Percentiles rank a stretch among this genome's conserved stretches.
phyloP scores from a whole-genome alignment of 108 stramenopile genomes.

The Cyclotella baltica region DNA sequence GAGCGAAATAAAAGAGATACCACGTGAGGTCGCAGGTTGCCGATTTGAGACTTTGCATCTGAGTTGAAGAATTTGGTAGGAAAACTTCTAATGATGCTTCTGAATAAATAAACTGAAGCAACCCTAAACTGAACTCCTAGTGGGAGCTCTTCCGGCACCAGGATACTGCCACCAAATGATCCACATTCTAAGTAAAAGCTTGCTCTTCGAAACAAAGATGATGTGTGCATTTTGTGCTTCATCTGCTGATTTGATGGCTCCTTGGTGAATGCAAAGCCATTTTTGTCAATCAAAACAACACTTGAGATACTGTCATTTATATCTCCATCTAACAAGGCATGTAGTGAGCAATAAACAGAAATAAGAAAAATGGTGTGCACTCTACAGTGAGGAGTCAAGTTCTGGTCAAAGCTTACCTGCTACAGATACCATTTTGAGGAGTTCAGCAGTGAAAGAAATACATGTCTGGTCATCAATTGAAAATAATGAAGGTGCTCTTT shows the following conservation, averaged over 20 bases:
- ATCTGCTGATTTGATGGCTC: constrained; percentile 28
- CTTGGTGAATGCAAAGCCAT: constrained; percentile 67
- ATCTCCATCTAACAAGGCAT: constrained; percentile 67
- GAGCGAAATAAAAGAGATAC: constrained; percentile 84
- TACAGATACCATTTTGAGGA: constrained; percentile 85
- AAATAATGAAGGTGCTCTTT: constrained; percentile 63
- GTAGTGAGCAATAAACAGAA: neutral
- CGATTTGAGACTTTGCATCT: constrained; percentile 58
- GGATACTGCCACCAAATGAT: constrained; percentile 34
- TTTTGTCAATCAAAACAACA: constrained; percentile 76
- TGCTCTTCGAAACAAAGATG: constrained; percentile 69
- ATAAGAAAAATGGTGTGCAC: neutral
- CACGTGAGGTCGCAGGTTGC: constrained; percentile 87
- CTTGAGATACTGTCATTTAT: constrained; percentile 71
- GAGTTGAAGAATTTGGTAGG: constrained; percentile 79
- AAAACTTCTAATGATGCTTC: constrained; percentile 68
- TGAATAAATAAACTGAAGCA: constrained; percentile 71
- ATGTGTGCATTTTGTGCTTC: constrained; percentile 49
- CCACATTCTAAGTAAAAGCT: constrained; percentile 55
- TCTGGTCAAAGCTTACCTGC: constrained; percentile 52
- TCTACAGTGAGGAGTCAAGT: neutral
- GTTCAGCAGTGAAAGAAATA: constrained; percentile 78
- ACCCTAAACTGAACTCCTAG: constrained; percentile 79
- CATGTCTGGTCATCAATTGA: constrained; percentile 74
- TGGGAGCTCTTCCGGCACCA: constrained; percentile 71